These are phyloP conservation scores for Phascolomyces articulosus DNA, from an alignment of 371 early-diverging fungal species.

Conservation along the genomic window DNA sequence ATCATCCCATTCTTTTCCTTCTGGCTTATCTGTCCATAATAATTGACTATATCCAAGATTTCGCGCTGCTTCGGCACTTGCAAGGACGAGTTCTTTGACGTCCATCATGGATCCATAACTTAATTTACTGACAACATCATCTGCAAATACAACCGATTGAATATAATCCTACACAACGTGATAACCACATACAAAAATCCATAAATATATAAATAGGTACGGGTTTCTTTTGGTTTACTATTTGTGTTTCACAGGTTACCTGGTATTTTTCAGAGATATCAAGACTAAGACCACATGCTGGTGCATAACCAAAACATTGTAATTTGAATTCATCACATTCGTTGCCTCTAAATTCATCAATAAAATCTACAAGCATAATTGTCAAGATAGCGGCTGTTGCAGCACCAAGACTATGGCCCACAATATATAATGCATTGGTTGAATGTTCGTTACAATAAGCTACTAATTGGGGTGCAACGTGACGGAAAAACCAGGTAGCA, in stretches of 20 bases:
- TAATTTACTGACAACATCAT: slow-evolving; percentile 54
- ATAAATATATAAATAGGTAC: too few species aligned
- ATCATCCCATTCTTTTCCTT: slow-evolving; percentile 41
- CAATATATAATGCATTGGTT: slow-evolving; percentile 63
- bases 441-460: slow-evolving; percentile 69
- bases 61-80: slow-evolving; percentile 44
- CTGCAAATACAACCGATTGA: slow-evolving; percentile 52
- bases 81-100: slow-evolving; percentile 49
- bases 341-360: slow-evolving; percentile 53
- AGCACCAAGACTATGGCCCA: slow-evolving; percentile 87
- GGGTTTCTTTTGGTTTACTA: too few species aligned
- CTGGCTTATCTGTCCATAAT: slow-evolving; percentile 32
- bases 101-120: slow-evolving; percentile 57
- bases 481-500: slow-evolving; percentile 78
- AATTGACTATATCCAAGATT: slow-evolving; percentile 37
- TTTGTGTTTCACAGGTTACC: slow-evolving; percentile 25
- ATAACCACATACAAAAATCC: too few species aligned
- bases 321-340: slow-evolving; percentile 37
- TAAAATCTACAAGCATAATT: slow-evolving; percentile 72
- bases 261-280: slow-evolving; percentile 49
- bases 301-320: slow-evolving; percentile 50
- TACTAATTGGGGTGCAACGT: slow-evolving; percentile 71
- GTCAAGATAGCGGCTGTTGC: slow-evolving; percentile 80
- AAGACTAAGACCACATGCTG: slow-evolving; percentile 47
- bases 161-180: slow-evolving; percentile 34